Conservation (phyloP, 148 eudicot species). For the Rhododendron kiyosumense region DNA sequence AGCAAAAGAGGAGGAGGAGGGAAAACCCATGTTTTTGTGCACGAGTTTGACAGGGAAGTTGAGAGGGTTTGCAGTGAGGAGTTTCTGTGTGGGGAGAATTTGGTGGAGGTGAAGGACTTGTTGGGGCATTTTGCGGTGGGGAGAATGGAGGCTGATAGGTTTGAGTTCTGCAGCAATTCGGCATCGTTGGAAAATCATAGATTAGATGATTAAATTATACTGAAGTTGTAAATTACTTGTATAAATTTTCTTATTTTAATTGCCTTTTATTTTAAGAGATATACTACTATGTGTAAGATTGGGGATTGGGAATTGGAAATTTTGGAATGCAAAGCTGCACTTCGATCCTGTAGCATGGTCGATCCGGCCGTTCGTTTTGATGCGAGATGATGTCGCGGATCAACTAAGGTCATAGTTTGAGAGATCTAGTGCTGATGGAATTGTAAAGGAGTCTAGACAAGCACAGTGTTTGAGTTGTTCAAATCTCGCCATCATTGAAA, state of each 20-base stretch:
- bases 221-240: background rate
- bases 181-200: no score
- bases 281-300: no score
- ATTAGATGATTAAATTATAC: background rate
- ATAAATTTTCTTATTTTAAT: no score
- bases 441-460: background rate
- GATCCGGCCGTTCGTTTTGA: no score
- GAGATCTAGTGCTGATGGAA: background rate
- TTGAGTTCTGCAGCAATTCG: conserved; percentile 25
- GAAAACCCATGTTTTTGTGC: conserved; percentile 73
- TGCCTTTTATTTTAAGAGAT: no score
- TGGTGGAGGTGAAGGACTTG: conserved; percentile 48
- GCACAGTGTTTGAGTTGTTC: background rate
- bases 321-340: no score
- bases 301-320: no score
- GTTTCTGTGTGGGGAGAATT: conserved; percentile 73
- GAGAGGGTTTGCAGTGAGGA: conserved; percentile 66
- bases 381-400: no score
- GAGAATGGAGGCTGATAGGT: conserved; percentile 8
- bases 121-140: conserved; percentile 69
- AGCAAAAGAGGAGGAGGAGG: conserved; percentile 28
- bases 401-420: no score
- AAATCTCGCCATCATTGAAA: background rate
- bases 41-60: conserved; percentile 63
- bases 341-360: no score